Conservation (phyloP, 768 basidiomycete genomes). For the Vararia minispora region DNA sequence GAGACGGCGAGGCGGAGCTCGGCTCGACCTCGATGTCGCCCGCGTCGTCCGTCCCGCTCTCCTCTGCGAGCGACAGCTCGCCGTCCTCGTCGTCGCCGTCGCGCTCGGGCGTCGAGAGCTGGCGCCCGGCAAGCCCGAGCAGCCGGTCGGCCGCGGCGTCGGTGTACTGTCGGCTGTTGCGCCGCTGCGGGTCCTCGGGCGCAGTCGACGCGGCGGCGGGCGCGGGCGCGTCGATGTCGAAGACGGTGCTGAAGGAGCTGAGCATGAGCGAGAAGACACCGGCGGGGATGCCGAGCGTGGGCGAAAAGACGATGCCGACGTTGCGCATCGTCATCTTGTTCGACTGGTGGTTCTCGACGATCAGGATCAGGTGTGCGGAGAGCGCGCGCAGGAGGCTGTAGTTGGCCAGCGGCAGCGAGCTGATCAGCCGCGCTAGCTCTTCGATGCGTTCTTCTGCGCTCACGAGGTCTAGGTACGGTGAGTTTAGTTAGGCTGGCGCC, state of each 20-base stretch:
- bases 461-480: constrained; percentile 56
- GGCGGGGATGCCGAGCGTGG: constrained; percentile 95
- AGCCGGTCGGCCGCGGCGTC: constrained; percentile 76
- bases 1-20: constrained; percentile 19
- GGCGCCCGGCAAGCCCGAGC: constrained; percentile 66
- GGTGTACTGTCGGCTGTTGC: constrained; percentile 79
- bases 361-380: constrained; percentile 88
- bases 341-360: constrained; percentile 79
- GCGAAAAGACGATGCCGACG: constrained; percentile 97
- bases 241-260: constrained; percentile 85
- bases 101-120: constrained; percentile 37
- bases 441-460: constrained; percentile 79
- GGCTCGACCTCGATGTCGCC: constrained; percentile 39
- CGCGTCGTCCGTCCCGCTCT: constrained; percentile 64
- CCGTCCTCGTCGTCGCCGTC: constrained; percentile 60
- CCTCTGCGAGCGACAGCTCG: constrained; percentile 58
- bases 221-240: constrained; percentile 56
- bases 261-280: constrained; percentile 94
- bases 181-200: constrained; percentile 25
- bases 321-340: constrained; percentile 99
- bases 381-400: constrained; percentile 91
- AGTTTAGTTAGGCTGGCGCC: constrained; percentile 6
- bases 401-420: constrained; percentile 80
- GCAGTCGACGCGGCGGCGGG: constrained; percentile 12
- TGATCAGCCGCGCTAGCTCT: constrained; percentile 80